A percentile compares a stretch with the other conserved stretches of the same genome.
phyloP scores from a whole-genome alignment of 23 red algal species.

The Gracilaria caudata region DNA sequence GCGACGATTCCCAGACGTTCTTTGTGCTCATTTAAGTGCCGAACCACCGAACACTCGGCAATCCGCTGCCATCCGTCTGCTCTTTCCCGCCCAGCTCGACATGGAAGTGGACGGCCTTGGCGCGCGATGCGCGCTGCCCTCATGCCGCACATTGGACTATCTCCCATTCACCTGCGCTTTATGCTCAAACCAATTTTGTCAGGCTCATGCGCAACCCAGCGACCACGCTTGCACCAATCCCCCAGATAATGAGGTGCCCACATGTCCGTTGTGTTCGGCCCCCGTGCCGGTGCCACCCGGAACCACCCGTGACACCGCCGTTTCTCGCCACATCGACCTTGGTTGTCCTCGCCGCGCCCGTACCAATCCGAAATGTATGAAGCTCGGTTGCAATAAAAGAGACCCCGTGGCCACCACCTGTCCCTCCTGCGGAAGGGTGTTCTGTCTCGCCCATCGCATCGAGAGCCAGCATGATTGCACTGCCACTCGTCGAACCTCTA shows the following conservation, averaged over 20 bases:
- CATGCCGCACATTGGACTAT: constrained; percentile 59
- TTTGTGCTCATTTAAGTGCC: not conserved
- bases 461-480: constrained; percentile 60
- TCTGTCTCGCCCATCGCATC: constrained; percentile 62
- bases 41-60: not conserved
- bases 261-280: constrained; percentile 50
- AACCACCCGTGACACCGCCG: constrained; percentile 39
- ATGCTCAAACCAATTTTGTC: constrained; percentile 38
- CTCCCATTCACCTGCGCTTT: constrained; percentile 48
- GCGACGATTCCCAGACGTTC: not conserved
- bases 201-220: constrained; percentile 27
- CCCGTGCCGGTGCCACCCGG: constrained; percentile 44
- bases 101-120: constrained; percentile 79
- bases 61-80: not conserved
- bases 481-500: not conserved
- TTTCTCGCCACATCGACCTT: constrained; percentile 53
- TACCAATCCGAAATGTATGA: constrained; percentile 47
- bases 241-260: constrained; percentile 33
- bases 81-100: not conserved
- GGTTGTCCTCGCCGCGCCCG: constrained; percentile 55
- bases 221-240: constrained; percentile 48
- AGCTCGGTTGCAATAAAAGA: constrained; percentile 41
- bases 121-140: constrained; percentile 44
- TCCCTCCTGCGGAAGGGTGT: constrained; percentile 38
- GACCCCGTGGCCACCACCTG: constrained; percentile 57